These are phyloP conservation scores for Plicaturopsis crispa DNA, from an alignment of 768 basidiomycete species.

Conservation along the genomic window DNA sequence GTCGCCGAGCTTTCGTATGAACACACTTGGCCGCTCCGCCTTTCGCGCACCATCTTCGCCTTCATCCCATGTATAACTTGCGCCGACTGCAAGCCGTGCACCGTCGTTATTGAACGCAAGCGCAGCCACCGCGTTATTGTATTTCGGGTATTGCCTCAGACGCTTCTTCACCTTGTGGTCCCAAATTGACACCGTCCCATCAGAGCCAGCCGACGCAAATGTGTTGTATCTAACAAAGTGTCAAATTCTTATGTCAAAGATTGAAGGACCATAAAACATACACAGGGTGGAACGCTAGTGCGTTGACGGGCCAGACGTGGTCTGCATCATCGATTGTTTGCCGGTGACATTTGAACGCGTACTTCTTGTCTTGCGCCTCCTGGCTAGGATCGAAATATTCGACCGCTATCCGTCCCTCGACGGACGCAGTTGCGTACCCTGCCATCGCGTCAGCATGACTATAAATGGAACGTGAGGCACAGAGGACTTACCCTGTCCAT, in stretches of 20 bases:
- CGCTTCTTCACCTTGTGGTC: slow-evolving; percentile 96
- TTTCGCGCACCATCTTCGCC: slow-evolving; percentile 67
- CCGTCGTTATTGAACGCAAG: slow-evolving; percentile 83
- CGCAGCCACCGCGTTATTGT: slow-evolving; percentile 64
- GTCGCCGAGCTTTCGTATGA: slow-evolving; percentile 59
- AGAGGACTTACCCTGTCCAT: slow-evolving; percentile 67
- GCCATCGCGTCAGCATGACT: slow-evolving; percentile 1
- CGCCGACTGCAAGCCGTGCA: slow-evolving; percentile 72
- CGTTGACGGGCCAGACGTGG: slow-evolving; percentile 95
- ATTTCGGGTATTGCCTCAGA: slow-evolving; percentile 83
- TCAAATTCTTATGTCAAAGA: too few species aligned
- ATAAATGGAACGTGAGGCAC: not conserved
- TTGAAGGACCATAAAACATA: slow-evolving; percentile 25
- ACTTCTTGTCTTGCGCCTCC: slow-evolving; percentile 76
- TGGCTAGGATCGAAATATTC: slow-evolving; percentile 90
- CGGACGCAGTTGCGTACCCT: slow-evolving; percentile 92
- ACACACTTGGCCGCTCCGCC: slow-evolving; percentile 53
- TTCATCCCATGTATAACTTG: slow-evolving; percentile 88
- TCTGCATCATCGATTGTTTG: slow-evolving; percentile 87
- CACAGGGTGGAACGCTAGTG: slow-evolving; percentile 89
- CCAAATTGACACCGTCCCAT: slow-evolving; percentile 93
- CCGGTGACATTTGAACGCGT: slow-evolving; percentile 96
- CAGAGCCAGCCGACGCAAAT: slow-evolving; percentile 93
- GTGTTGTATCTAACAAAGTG: slow-evolving; percentile 83
- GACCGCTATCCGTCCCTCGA: slow-evolving; percentile 94